phyloP scores from a whole-genome alignment of 768 basidiomycete genomes.

The Nevesoporus exiguus region DNA sequence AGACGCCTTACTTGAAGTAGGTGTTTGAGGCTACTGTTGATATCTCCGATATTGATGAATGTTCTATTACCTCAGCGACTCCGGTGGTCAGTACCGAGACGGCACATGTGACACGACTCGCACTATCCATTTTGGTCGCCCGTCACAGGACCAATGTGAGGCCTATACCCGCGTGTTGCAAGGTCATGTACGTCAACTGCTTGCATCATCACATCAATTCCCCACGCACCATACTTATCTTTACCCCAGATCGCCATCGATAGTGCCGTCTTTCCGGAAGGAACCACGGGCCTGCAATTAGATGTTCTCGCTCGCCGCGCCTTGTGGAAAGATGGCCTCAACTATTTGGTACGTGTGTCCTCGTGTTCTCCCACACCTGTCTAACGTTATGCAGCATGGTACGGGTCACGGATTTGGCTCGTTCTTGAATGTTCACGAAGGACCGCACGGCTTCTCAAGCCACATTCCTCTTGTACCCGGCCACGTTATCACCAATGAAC shows the following conservation, averaged over 20 bases:
- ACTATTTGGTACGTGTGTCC: slow-evolving; percentile 58
- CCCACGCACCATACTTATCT: slow-evolving; percentile 18
- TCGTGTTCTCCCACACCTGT: slow-evolving; percentile 4
- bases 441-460: slow-evolving; percentile 74
- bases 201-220: slow-evolving; percentile 16
- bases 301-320: slow-evolving; percentile 89
- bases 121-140: slow-evolving; percentile 84
- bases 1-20: slow-evolving; percentile 87
- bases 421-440: slow-evolving; percentile 84
- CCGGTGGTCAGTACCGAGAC: slow-evolving; percentile 86
- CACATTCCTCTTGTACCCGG: slow-evolving; percentile 73
- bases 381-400: slow-evolving; percentile 59
- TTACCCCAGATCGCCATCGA: slow-evolving; percentile 80
- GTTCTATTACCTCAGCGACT: slow-evolving; percentile 58
- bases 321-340: slow-evolving; percentile 82
- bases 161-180: slow-evolving; percentile 95
- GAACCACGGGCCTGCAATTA: slow-evolving; percentile 77
- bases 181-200: slow-evolving; percentile 72
- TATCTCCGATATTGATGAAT: slow-evolving; percentile 15
- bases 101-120: slow-evolving; percentile 87
- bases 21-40: slow-evolving; percentile 24
- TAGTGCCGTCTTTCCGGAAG: slow-evolving; percentile 84
- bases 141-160: slow-evolving; percentile 79
- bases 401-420: slow-evolving; percentile 90
- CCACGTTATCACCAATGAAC: slow-evolving; percentile 91